Evolutionary conservation across 345 rosid genomes (phyloP).

Genomic region (Rhizophora mangle): DNA sequence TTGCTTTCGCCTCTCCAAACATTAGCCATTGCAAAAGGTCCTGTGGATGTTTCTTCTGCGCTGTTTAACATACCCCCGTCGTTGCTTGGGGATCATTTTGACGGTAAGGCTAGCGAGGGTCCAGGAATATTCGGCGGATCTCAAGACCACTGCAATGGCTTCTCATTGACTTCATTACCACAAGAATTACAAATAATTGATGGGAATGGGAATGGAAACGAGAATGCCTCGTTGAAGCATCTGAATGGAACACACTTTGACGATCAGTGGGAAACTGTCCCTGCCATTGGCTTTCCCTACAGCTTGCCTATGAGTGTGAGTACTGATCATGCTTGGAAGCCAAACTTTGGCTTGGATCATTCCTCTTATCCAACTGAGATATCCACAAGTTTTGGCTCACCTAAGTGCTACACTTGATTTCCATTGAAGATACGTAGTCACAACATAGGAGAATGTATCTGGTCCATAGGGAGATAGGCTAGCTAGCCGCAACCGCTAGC

Average conservation of each 20-base stretch:
- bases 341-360: slow-evolving; percentile 36
- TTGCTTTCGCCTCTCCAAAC: slow-evolving; percentile 43
- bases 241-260: slow-evolving; percentile 9
- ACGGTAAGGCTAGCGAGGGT: slow-evolving; percentile 18
- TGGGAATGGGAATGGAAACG: slow-evolving; percentile 10
- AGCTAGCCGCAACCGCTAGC: not conserved
- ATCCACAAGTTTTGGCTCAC: slow-evolving; percentile 23
- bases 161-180: slow-evolving; percentile 9
- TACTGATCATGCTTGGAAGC: slow-evolving; percentile 34
- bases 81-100: not conserved
- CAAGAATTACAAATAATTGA: slow-evolving; percentile 17
- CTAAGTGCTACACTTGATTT: slow-evolving; percentile 32
- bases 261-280: slow-evolving; percentile 27
- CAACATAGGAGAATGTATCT: no score
- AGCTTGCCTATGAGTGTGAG: slow-evolving; percentile 28
- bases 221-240: slow-evolving; percentile 15
- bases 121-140: slow-evolving; percentile 13
- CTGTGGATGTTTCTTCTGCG: slow-evolving; percentile 43
- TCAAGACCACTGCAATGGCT: slow-evolving; percentile 29
- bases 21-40: slow-evolving; percentile 26
- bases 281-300: slow-evolving; percentile 31
- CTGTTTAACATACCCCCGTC: slow-evolving; percentile 53
- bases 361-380: slow-evolving; percentile 27
- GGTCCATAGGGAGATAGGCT: no score
- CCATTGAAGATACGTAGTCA: no score